Percentiles rank a stretch among this genome's conserved stretches.
These are phyloP conservation scores for Plicaturopsis crispa DNA, from an alignment of 768 basidiomycete species.

Conservation along the genomic window DNA sequence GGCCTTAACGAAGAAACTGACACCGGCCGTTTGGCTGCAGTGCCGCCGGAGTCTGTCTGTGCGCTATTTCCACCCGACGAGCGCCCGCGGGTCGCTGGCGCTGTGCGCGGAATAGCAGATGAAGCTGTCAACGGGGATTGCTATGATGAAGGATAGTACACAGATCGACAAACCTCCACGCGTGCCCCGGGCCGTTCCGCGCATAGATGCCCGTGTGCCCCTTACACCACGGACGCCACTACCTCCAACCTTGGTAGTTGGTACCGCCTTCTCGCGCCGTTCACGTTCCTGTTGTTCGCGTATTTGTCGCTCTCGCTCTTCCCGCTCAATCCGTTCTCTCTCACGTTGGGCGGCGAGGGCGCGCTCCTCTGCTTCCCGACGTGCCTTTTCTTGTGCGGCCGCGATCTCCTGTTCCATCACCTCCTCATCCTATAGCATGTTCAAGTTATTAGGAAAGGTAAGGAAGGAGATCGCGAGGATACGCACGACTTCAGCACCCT, in stretches of 20 bases:
- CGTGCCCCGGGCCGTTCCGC: conserved; percentile 29
- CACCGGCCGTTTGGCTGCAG: too few relatives aligned
- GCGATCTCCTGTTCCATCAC: conserved; percentile 35
- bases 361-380: conserved; percentile 39
- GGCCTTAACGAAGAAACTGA: too few relatives aligned
- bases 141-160: neutral
- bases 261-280: conserved; percentile 26
- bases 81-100: neutral
- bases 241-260: conserved; percentile 19
- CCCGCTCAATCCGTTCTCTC: conserved; percentile 41
- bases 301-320: conserved; percentile 38
- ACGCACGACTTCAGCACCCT: conserved; percentile 65
- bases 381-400: conserved; percentile 29
- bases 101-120: neutral
- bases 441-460: neutral
- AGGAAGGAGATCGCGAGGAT: neutral
- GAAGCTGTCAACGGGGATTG: neutral
- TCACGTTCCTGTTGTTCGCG: conserved; percentile 38
- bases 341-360: conserved; percentile 28
- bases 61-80: too few relatives aligned
- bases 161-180: conserved; percentile 23
- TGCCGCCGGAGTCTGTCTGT: too few relatives aligned
- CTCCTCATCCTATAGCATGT: conserved; percentile 48
- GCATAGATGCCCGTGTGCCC: conserved; percentile 61
- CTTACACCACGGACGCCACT: conserved; percentile 66